A percentile compares a stretch with the other conserved stretches of the same genome.
These are phyloP conservation scores for Hyaloscypha variabilis DNA, from an alignment of 495 filamentous ascomycete genomes.

Conservation along the genomic window DNA sequence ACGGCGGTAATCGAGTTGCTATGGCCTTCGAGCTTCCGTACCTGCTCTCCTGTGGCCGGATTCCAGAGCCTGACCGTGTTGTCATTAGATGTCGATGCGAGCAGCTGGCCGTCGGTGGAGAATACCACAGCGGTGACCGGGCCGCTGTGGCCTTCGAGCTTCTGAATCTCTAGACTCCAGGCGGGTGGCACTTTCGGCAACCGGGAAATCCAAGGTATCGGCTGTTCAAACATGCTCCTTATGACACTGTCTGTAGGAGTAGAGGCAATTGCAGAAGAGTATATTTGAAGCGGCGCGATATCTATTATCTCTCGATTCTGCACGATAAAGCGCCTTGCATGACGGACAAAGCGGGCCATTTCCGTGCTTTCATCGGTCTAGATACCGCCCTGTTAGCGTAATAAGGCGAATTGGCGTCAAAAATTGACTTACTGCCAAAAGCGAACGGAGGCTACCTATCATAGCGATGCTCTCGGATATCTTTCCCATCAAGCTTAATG, in stretches of 20 bases:
- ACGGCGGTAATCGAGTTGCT: neutral
- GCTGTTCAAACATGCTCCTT: constrained; percentile 20
- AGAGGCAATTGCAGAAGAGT: constrained; percentile 29
- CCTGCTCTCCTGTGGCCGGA: neutral
- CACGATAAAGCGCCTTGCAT: constrained; percentile 25
- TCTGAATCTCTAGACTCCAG: neutral
- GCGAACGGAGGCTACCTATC: constrained; percentile 23
- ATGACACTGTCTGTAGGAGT: constrained; percentile 28
- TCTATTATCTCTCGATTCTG: constrained; percentile 17
- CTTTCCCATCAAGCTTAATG: constrained; percentile 39
- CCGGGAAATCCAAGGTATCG: constrained; percentile 22
- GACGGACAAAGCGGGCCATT: constrained; percentile 32
- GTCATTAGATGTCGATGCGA: neutral
- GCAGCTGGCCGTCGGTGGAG: neutral
- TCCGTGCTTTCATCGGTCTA: neutral
- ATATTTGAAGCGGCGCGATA: constrained; percentile 35
- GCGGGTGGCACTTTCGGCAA: neutral
- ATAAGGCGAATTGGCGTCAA: neutral
- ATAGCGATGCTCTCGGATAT: constrained; percentile 34
- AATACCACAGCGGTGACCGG: neutral
- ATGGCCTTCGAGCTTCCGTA: neutral
- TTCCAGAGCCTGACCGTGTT: neutral
- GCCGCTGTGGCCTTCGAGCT: neutral
- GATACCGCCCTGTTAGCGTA: neutral
- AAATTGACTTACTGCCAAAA: constrained; percentile 28